These are phyloP conservation scores for Myriosclerotinia curreyana DNA, from an alignment of 2,329 filamentous ascomycete species.

Conservation along the genomic window DNA sequence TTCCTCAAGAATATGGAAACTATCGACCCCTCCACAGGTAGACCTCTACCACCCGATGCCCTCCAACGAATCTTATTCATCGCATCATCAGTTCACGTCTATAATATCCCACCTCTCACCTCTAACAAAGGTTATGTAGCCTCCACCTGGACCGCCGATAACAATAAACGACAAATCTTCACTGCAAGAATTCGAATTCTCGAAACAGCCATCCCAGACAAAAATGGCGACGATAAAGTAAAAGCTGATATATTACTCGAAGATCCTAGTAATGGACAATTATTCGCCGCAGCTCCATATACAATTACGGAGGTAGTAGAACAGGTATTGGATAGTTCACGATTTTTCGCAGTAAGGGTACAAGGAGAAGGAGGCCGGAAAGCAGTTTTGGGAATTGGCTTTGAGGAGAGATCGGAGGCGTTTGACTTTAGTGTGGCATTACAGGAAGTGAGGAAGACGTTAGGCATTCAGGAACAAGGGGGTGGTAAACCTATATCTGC, in stretches of 20 bases:
- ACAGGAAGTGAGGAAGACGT: constrained; percentile 70
- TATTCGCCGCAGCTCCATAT: constrained; percentile 85
- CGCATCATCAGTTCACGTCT: constrained; percentile 73
- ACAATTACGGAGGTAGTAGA: constrained; percentile 64
- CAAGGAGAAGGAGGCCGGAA: constrained; percentile 72
- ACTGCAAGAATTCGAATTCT: constrained; percentile 76
- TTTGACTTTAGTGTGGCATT: constrained; percentile 82
- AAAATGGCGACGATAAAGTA: constrained; percentile 51
- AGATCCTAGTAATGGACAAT: constrained; percentile 65
- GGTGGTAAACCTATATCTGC: constrained; percentile 36
- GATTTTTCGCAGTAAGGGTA: constrained; percentile 82
- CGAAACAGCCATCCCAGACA: constrained; percentile 61
- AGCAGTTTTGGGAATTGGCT: constrained; percentile 78
- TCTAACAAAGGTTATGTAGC: constrained; percentile 78
- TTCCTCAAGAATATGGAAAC: constrained; percentile 33
- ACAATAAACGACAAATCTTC: constrained; percentile 73
- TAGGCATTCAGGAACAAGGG: constrained; percentile 56
- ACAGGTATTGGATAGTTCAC: constrained; percentile 71
- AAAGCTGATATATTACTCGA: constrained; percentile 77
- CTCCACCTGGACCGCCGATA: constrained; percentile 69
- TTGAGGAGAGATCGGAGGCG: constrained; percentile 80
- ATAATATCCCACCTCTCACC: constrained; percentile 77
- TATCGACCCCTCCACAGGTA: constrained; percentile 69
- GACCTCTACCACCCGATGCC: constrained; percentile 65
- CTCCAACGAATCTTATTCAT: constrained; percentile 85